Evolutionary conservation across 345 rosid species (phyloP), one percentile per base, ranked within the genome.

Genomic region (Hibiscus trionum): DNA sequence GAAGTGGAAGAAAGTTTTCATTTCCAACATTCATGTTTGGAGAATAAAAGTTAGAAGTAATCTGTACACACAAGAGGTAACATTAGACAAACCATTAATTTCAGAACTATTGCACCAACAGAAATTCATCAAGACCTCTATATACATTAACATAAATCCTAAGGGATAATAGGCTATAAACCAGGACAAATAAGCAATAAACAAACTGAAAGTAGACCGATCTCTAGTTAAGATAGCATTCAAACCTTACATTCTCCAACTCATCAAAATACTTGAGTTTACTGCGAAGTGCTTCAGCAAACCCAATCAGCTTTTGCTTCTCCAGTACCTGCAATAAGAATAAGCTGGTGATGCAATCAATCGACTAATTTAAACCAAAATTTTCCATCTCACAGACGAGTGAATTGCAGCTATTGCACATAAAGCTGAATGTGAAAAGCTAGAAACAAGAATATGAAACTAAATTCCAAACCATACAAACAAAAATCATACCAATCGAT

Each of bases 201-300:
- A 55, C 31, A 53, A 53, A 53, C 9, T 5, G 9, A 42, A 62
- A 60, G 65, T 46, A 63, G 76, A 56, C 31, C 2, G n/a, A 66
- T 73, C 47, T 71, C 68, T 78, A 75, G 76, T 17, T 61, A 75
- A 77, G 86, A 29, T 53, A 86, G 84, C 69, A 78, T 76, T 78
- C 85, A 88, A 87, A 84, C 89, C 97, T 88, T 89, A 95, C 99
- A 85, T 95, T 92, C 93, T 95, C 99, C 96, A 95, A 81, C 85
- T 95, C 99, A 83, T 92, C 99, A 84, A 95, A 95, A 84, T 84
- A 88, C 80, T 87, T 88, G 81, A 95, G 99, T 88, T 89, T 91
- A 82, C 89, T 89, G 58, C 88, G 92, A 77, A 95, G 86, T 56
- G 97, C 99, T 80, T 92, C 97, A 4, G 91, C 97, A 85, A 91